A percentile compares a stretch with the other conserved stretches of the same genome.
These are phyloP conservation scores for Hapsidospora chrysogenum DNA, from an alignment of 495 filamentous ascomycete genomes.

Conservation along the genomic window DNA sequence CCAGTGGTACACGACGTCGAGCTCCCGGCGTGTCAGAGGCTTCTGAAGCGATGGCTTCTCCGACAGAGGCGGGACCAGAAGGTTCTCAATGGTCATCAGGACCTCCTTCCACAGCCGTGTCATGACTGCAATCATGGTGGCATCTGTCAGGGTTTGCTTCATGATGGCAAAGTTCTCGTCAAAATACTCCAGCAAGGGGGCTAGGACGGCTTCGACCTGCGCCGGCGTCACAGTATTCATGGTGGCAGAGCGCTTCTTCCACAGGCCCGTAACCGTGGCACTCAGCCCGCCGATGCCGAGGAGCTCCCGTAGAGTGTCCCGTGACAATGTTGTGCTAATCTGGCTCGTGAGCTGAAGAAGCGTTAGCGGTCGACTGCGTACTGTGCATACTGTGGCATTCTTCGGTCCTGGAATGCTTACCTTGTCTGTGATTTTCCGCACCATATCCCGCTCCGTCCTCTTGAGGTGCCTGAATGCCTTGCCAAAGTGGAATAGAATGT, in stretches of 20 bases:
- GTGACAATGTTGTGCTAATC: constrained; percentile 80
- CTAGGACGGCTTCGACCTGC: constrained; percentile 55
- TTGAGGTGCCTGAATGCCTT: constrained; percentile 93
- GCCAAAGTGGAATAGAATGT: constrained; percentile 97
- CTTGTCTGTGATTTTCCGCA: constrained; percentile 94
- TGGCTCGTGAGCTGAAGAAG: constrained; percentile 64
- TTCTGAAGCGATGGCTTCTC: constrained; percentile 88
- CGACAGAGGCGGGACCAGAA: constrained; percentile 86
- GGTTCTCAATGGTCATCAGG: constrained; percentile 70
- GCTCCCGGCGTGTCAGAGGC: constrained; percentile 72
- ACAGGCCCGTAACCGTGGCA: constrained; percentile 65
- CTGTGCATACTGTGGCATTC: not conserved
- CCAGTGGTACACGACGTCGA: constrained; percentile 94
- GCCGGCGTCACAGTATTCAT: constrained; percentile 34
- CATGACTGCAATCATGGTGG: constrained; percentile 96
- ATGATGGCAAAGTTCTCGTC: constrained; percentile 99
- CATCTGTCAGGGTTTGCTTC: constrained; percentile 84
- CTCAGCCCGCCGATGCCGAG: constrained; percentile 53
- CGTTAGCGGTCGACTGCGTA: constrained; percentile 11
- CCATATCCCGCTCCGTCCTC: constrained; percentile 94
- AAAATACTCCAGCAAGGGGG: constrained; percentile 89
- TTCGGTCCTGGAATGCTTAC: constrained; percentile 19
- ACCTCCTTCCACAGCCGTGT: constrained; percentile 97
- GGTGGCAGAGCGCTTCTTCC: constrained; percentile 39
- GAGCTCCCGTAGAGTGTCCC: constrained; percentile 56